Evolutionary conservation across 306 rosid species (phyloP).

Genomic region (Citrullus colocynthis): DNA sequence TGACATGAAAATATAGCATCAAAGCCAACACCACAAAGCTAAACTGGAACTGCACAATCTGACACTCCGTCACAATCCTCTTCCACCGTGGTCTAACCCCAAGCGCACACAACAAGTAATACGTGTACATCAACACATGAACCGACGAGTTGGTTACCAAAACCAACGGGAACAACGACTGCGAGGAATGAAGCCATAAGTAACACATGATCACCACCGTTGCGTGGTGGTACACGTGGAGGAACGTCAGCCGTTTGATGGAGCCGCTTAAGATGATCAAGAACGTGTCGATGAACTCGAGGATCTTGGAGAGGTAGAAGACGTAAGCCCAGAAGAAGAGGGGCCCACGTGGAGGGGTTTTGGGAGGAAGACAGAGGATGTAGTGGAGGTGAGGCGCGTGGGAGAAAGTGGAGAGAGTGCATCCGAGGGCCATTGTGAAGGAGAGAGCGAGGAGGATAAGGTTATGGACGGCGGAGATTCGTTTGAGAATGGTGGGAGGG

Average conservation of each 20-base stretch:
- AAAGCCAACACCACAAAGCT: slow-evolving; percentile 54
- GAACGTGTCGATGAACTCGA: slow-evolving; percentile 63
- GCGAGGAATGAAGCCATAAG: slow-evolving; percentile 52
- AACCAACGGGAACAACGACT: slow-evolving; percentile 72
- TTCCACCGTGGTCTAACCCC: slow-evolving; percentile 70
- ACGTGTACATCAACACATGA: slow-evolving; percentile 74
- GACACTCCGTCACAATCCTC: slow-evolving; percentile 55
- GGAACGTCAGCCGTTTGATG: slow-evolving; percentile 52
- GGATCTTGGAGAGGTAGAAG: slow-evolving; percentile 76
- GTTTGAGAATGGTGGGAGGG: slow-evolving; percentile 23
- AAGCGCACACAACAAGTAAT: slow-evolving; percentile 42
- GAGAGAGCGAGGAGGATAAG: slow-evolving; percentile 54
- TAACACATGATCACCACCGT: slow-evolving; percentile 67
- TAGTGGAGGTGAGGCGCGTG: slow-evolving; percentile 28
- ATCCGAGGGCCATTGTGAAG: slow-evolving; percentile 41
- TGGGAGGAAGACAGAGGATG: slow-evolving; percentile 46
- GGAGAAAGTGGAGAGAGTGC: slow-evolving; percentile 29
- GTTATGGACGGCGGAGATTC: slow-evolving; percentile 49
- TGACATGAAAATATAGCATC: slow-evolving; percentile 53
- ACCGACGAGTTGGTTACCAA: slow-evolving; percentile 58
- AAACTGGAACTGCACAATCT: slow-evolving; percentile 60
- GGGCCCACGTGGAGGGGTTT: slow-evolving; percentile 46
- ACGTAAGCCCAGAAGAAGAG: slow-evolving; percentile 92
- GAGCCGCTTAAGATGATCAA: slow-evolving; percentile 52
- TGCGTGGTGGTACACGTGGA: slow-evolving; percentile 90